Base-by-base conservation (phyloP, 73 alveolate genomes). In the Paramecium octaurelia region DNA sequence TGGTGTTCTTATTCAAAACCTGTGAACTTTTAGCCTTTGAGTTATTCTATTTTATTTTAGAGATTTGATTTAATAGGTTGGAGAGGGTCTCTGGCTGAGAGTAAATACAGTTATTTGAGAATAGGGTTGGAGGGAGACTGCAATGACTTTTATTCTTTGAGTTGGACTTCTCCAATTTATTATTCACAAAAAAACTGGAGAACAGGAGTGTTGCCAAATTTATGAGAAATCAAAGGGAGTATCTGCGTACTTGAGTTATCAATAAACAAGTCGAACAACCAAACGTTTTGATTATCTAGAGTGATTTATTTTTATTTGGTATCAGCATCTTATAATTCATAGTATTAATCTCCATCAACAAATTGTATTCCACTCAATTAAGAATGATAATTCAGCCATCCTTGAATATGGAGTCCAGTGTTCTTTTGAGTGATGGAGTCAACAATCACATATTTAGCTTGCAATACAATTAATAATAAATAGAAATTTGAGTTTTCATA, bases 301-400 rank as follows among this genome's bases (percentile, higher is more conserved):
- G 60, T 31, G 24, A 36, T 11, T 35, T 34, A 73, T 20, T 73
- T 20, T 73, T 73, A 73, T 38, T 21, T 73, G n/a, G 59, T 73
- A 12, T 34, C 57, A 36, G 54, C 1, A 7, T 73, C 57, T 12
- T 73, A 20, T 38, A 73, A 16, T 36, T 36, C 57, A 40, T 73
- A 73, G n/a, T 73, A 73, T 40, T 73, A 20, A 73, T 73, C 59
- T 31, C 59, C 87, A 36, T 73, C 87, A 3, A 73, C 59, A 73
- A 73, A 35, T 73, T 73, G 20, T 2, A 40, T 40, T 40, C 59
- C 57, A 38, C 36, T 12, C 34, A 73, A 73, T 29, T 38, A 12
- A n/a, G 60, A 8, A 18, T 12, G 87, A 9, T 73, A 40, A 38
- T 36, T 21, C 6, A 40, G 16, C 87, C 87, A 73, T 38, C 87